Percentiles rank a stretch among this genome's conserved stretches.
These are phyloP conservation scores for Ilex aquifolium DNA, from an alignment of 257 asterid species.

Conservation along the genomic window DNA sequence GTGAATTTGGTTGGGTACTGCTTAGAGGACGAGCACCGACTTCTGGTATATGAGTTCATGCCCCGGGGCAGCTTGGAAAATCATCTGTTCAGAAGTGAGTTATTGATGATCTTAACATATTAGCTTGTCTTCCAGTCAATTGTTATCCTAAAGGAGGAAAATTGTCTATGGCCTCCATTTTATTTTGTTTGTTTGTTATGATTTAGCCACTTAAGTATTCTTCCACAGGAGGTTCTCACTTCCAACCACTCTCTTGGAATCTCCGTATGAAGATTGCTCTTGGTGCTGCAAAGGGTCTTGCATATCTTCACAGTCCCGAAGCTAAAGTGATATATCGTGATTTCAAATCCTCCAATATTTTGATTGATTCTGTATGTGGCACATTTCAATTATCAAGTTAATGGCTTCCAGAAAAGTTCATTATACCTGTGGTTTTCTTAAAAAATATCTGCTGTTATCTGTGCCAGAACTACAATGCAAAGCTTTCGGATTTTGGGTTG, in stretches of 20 bases:
- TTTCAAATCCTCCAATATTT: constrained; percentile 38
- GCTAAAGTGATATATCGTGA: constrained; percentile 44
- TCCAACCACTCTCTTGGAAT: constrained; percentile 41
- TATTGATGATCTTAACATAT: too few species aligned
- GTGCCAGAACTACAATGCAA: constrained; percentile 35
- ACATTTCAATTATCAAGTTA: neutral
- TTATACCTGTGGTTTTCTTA: neutral
- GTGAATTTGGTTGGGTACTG: constrained; percentile 42
- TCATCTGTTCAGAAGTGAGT: constrained; percentile 44
- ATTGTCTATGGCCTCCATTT: neutral
- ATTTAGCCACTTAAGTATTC: neutral
- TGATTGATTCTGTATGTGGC: constrained; percentile 36
- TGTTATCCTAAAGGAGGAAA: neutral
- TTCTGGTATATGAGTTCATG: constrained; percentile 45
- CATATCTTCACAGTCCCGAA: constrained; percentile 40
- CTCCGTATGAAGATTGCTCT: constrained; percentile 39
- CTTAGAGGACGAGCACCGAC: constrained; percentile 41
- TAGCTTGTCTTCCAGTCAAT: neutral
- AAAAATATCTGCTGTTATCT: neutral
- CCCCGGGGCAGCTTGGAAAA: constrained; percentile 42
- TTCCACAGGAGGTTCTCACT: constrained; percentile 32
- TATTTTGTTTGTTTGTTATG: neutral
- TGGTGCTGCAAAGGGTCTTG: constrained; percentile 41
- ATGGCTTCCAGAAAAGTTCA: neutral
- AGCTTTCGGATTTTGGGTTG: constrained; percentile 44